These are phyloP conservation scores for Xylariomycetidae sp. DNA, from an alignment of 2,329 filamentous ascomycete species.

Conservation along the genomic window DNA sequence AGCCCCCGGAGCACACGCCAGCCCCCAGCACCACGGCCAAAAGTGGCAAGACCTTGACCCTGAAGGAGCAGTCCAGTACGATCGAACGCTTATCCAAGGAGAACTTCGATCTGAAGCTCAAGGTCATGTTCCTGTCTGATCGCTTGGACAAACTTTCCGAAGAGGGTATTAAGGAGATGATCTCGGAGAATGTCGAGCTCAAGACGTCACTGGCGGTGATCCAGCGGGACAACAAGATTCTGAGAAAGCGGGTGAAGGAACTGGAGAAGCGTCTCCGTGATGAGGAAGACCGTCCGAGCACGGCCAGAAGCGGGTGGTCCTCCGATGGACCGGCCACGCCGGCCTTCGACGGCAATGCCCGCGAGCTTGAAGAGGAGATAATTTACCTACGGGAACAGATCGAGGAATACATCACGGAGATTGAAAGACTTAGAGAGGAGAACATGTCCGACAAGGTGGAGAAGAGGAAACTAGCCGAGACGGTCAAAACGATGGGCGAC, in stretches of 20 bases:
- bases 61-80: conserved; percentile 96
- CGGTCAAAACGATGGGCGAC: conserved; percentile 54
- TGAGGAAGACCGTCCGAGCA: conserved; percentile 56
- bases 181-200: conserved; percentile 92
- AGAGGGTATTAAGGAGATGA: conserved; percentile 96
- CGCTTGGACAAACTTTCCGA: conserved; percentile 89
- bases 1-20: conserved; percentile 47
- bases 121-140: conserved; percentile 95
- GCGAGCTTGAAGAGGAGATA: conserved; percentile 79
- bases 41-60: conserved; percentile 67
- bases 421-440: conserved; percentile 76
- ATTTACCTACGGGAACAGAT: conserved; percentile 77
- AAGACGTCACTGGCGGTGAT: conserved; percentile 84
- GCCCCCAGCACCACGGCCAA: conserved; percentile 44
- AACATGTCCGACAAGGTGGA: conserved; percentile 74
- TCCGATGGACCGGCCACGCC: conserved; percentile 53
- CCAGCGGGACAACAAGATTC: conserved; percentile 81
- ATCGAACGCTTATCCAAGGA: conserved; percentile 96
- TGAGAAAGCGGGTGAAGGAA: conserved; percentile 77
- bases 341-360: conserved; percentile 52
- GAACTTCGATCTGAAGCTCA: conserved; percentile 95
- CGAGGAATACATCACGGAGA: conserved; percentile 75
- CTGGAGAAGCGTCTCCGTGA: conserved; percentile 70
- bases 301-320: conserved; percentile 49
- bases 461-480: conserved; percentile 78